Evolutionary conservation across 148 eudicot species (phyloP).

Genomic region (Hydrangea macrophylla): DNA sequence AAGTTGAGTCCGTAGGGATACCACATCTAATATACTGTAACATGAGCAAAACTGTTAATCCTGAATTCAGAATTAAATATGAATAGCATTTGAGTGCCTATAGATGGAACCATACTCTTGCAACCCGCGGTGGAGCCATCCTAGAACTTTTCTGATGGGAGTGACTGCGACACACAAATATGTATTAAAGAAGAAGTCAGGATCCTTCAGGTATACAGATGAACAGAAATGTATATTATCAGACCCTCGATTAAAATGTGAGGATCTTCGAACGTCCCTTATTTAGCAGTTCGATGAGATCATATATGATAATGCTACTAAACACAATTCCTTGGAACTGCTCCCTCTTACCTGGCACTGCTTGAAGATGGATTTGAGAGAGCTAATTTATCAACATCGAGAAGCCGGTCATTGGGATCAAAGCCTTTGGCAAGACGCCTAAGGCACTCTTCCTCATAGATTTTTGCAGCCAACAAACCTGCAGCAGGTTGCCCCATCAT

Average conservation of each 20-base stretch:
- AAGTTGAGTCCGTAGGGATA: background rate
- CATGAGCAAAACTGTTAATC: background rate
- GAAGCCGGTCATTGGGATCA: background rate
- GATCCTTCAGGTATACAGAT: background rate
- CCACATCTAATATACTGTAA: slow-evolving; percentile 4
- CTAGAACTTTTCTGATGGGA: background rate
- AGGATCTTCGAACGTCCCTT: too few relatives aligned
- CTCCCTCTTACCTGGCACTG: slow-evolving; percentile 14
- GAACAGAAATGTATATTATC: too few relatives aligned
- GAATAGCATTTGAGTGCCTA: background rate
- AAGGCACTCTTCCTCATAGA: background rate
- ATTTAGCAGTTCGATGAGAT: too few relatives aligned
- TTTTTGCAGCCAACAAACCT: background rate
- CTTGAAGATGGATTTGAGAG: slow-evolving; percentile 15
- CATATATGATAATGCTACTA: too few relatives aligned
- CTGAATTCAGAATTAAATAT: background rate
- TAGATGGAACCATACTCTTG: slow-evolving; percentile 8
- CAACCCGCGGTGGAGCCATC: background rate
- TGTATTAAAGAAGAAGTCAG: background rate
- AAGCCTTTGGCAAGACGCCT: background rate
- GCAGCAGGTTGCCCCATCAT: background rate
- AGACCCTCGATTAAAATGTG: too few relatives aligned
- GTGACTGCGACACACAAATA: slow-evolving; percentile 4
- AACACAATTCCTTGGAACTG: too few relatives aligned
- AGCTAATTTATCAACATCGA: slow-evolving; percentile 1